A percentile compares a stretch with the other conserved stretches of the same genome.
phyloP scores from a whole-genome alignment of 495 filamentous ascomycete genomes.

The Penicillium malachiteum region DNA sequence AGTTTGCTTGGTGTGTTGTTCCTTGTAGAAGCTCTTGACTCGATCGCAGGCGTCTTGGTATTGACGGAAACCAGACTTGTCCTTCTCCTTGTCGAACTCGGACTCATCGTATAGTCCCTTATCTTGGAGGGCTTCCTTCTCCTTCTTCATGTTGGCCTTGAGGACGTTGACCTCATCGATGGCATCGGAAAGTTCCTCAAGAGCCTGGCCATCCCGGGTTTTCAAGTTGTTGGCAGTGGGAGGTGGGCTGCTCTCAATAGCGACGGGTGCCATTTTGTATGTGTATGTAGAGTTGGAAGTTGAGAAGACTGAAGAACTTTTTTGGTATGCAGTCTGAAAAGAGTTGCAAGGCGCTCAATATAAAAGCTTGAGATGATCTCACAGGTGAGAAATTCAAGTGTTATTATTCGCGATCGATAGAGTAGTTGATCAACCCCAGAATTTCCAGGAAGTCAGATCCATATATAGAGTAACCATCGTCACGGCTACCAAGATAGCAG shows the following conservation, averaged over 20 bases:
- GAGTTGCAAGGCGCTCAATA: neutral
- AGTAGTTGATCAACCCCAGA: neutral
- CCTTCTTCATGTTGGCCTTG: constrained; percentile 55
- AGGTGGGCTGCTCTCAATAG: constrained; percentile 24
- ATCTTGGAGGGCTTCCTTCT: constrained; percentile 34
- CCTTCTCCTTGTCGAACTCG: constrained; percentile 71
- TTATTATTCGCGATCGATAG: neutral
- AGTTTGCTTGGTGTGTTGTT: constrained; percentile 83
- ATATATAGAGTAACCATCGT: constrained; percentile 17
- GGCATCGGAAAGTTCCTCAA: constrained; percentile 77
- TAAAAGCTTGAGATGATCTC: neutral
- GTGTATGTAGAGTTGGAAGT: constrained; percentile 1
- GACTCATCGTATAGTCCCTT: constrained; percentile 60
- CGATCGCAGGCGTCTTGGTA: constrained; percentile 76
- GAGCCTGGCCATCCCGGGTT: constrained; percentile 61
- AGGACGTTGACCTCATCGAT: constrained; percentile 81
- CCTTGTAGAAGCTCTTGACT: constrained; percentile 78
- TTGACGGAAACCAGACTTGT: constrained; percentile 78
- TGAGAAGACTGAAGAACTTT: neutral
- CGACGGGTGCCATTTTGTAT: constrained; percentile 36
- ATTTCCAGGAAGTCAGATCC: constrained; percentile 6
- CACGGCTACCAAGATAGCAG: neutral
- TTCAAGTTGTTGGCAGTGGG: constrained; percentile 34
- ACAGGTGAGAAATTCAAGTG: neutral
- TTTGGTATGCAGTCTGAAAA: neutral